Conservation (phyloP, 345 rosid genomes). For the Conringia planisiliqua region DNA sequence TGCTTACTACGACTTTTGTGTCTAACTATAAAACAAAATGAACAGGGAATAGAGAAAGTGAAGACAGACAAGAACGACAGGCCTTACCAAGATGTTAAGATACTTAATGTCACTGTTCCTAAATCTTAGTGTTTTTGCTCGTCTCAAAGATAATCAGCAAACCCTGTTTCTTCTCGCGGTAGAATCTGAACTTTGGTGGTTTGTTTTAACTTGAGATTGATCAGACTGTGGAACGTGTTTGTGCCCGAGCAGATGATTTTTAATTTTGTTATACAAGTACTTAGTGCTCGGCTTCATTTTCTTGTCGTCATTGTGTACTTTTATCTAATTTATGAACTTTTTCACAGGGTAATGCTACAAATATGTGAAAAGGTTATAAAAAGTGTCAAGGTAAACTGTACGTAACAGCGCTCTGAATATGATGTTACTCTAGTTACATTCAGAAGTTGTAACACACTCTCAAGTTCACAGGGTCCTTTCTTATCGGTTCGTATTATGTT, state of each 20-base stretch:
- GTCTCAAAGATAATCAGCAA: background rate
- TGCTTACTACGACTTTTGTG: background rate
- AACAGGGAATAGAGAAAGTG: conserved; percentile 90
- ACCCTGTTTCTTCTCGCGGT: background rate
- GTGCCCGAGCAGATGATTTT: background rate
- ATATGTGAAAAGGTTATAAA: too few species aligned
- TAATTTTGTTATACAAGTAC: background rate
- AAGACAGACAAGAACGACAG: conserved; percentile 83
- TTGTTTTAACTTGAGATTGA: background rate
- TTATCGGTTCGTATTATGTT: too few species aligned
- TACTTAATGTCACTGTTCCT: conserved; percentile 80
- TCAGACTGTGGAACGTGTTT: conserved; percentile 3
- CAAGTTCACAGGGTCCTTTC: too few species aligned
- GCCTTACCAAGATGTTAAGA: conserved; percentile 91
- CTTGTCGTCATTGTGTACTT: background rate
- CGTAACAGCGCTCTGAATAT: background rate
- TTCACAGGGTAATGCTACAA: background rate
- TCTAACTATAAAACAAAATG: background rate
- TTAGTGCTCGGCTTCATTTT: background rate
- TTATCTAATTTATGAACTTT: background rate
- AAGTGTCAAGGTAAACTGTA: background rate
- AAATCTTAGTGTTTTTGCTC: conserved; percentile 45
- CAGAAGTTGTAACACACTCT: too few species aligned
- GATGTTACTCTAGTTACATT: too few species aligned
- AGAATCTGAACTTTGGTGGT: background rate